Conservation (phyloP, 768 basidiomycete genomes). For the Amanita pseudoporphyria region DNA sequence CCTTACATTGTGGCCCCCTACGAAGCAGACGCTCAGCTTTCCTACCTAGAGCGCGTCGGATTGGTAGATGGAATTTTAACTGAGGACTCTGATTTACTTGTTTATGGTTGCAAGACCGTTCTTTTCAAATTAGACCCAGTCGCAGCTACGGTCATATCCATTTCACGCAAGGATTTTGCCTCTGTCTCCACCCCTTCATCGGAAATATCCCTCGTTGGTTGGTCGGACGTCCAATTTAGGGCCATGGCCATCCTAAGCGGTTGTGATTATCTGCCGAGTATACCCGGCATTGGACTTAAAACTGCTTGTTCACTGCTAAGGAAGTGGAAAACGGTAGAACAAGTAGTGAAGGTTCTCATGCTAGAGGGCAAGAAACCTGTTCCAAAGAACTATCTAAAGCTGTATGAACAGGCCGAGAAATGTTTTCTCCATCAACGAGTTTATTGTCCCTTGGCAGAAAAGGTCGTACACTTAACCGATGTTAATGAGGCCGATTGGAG, state of each 20-base stretch:
- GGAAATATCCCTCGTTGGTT: conserved; percentile 73
- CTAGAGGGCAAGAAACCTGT: conserved; percentile 81
- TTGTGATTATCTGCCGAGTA: conserved; percentile 88
- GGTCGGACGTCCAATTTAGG: conserved; percentile 86
- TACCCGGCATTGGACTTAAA: conserved; percentile 88
- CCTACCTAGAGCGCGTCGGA: conserved; percentile 78
- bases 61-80: conserved; percentile 89
- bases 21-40: conserved; percentile 96
- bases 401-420: conserved; percentile 77
- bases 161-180: conserved; percentile 57
- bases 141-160: conserved; percentile 52
- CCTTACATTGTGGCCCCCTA: conserved; percentile 93
- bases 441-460: conserved; percentile 62
- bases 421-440: conserved; percentile 92
- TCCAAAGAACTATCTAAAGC: conserved; percentile 63
- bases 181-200: conserved; percentile 32
- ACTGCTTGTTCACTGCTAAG: conserved; percentile 78
- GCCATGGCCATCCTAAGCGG: conserved; percentile 91
- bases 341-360: conserved; percentile 63
- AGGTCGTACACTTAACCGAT: conserved; percentile 62
- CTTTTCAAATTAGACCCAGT: conserved; percentile 86
- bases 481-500: conserved; percentile 44
- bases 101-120: conserved; percentile 90
- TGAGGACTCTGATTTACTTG: conserved; percentile 95
- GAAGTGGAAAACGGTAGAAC: conserved; percentile 81